Evolutionary conservation across 768 basidiomycete species (phyloP), one percentile per base, ranked within the genome.

Genomic region (Sarcodon sp.): DNA sequence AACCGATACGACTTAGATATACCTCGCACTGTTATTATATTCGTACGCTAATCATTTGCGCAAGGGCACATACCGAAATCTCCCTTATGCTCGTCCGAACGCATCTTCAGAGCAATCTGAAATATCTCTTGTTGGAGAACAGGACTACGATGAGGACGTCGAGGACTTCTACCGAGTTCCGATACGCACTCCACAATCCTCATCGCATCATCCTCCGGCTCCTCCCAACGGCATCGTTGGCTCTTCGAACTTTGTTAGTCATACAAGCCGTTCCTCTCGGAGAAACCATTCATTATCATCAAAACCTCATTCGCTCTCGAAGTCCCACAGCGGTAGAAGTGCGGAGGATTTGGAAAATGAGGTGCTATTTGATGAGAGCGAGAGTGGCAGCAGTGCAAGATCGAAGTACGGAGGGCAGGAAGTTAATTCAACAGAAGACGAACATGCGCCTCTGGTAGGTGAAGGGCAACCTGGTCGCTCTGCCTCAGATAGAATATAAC

Each of bases 41-140:
- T 97, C 94, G 11, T 97, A 87, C 62, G 92, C 91, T 3, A 70
- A 78, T 2, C 96, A 97, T 63, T 81, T 98, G 47, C 87, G 92
- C 41, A 84, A 84, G 57, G 88, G 91, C 43, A 86, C 88, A 18
- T 97, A 93, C 60, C 85, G 87, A 53, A 69, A 82, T 11, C 79
- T 99, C 39, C 82, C 87, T 10, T 75, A 50, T 50, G 59, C 65
- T 11, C 61, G 61, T 33, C 41, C 51, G 4, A 52, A 46, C 46
- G 46, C 50, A 21, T 47, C 48, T 9, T 46, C 49, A 7, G 52
- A 55, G 9, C 50, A 53, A 13, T 18, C 52, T 21, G 53, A 51
- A 3, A 54, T 74, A 45, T 64, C 71, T 41, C 50, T 52, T 57
- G 67, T 38, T 53, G 72, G 45, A 63, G 65, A 52, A 49, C 77